These are phyloP conservation scores for Fusarium sp. DNA, from an alignment of 2,329 filamentous ascomycete species.

Conservation along the genomic window DNA sequence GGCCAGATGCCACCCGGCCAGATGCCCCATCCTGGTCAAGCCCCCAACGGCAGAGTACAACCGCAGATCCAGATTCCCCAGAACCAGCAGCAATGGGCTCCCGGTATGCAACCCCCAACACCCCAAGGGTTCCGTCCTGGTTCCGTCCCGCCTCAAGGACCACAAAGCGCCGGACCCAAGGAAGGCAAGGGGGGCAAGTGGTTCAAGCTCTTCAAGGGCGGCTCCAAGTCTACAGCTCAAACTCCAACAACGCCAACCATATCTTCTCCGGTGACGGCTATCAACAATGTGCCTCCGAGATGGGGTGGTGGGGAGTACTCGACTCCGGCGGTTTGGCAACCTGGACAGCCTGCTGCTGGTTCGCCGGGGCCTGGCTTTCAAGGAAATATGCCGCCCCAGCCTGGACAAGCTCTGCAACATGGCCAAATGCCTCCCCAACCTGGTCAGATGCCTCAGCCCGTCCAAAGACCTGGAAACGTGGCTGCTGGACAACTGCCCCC, in stretches of 20 bases:
- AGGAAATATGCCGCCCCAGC: conserved; percentile 13
- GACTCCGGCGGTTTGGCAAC: conserved; percentile 39
- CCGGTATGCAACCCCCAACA: conserved; percentile 30
- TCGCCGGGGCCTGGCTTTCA: conserved; percentile 6
- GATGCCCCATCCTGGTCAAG: conserved; percentile 2
- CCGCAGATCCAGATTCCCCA: conserved; percentile 37
- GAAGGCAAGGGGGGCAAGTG: conserved; percentile 41
- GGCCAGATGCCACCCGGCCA: background rate
- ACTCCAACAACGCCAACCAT: conserved; percentile 33
- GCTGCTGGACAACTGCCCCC: conserved; percentile 1
- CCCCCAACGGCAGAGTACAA: conserved; percentile 20
- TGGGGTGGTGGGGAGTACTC: conserved; percentile 41
- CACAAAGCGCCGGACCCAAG: conserved; percentile 35
- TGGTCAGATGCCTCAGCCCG: background rate
- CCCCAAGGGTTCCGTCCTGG: conserved; percentile 27
- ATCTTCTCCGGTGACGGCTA: conserved; percentile 20
- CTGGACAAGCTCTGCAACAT: conserved; percentile 1
- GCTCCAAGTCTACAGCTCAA: conserved; percentile 35
- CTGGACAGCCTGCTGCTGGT: conserved; percentile 29
- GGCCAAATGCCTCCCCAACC: background rate
- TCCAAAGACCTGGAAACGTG: background rate
- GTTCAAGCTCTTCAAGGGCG: conserved; percentile 44
- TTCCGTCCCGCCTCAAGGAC: conserved; percentile 30
- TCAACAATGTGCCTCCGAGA: conserved; percentile 10
- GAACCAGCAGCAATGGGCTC: conserved; percentile 31